phyloP scores from a whole-genome alignment of 2,329 filamentous ascomycete genomes.

The Tolypocladium capitatum region DNA sequence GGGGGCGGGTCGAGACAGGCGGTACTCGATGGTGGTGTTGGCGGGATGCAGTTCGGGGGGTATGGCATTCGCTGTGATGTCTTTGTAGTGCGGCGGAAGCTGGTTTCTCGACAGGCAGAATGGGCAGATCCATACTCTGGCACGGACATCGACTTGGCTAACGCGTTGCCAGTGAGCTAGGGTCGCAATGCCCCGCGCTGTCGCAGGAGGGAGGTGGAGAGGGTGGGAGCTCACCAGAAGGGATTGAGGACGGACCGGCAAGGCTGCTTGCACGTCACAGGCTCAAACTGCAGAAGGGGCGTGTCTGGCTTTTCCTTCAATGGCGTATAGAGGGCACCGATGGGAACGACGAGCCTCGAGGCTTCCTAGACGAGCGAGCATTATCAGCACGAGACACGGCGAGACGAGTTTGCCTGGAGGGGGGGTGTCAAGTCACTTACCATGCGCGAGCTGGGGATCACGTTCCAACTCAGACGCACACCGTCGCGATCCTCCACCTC shows the following conservation, averaged over 20 bases:
- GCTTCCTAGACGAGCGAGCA: slow-evolving; percentile 52
- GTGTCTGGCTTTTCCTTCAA: slow-evolving; percentile 89
- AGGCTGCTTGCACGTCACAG: slow-evolving; percentile 89
- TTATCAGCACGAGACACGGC: not conserved
- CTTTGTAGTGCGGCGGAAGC: slow-evolving; percentile 77
- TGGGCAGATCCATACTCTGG: slow-evolving; percentile 77
- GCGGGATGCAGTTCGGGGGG: slow-evolving; percentile 69
- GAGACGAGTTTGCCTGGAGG: not conserved
- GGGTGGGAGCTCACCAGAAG: slow-evolving; percentile 57
- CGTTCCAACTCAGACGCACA: slow-evolving; percentile 94
- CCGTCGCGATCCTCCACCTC: slow-evolving; percentile 96
- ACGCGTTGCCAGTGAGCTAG: slow-evolving; percentile 10
- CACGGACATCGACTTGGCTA: slow-evolving; percentile 73
- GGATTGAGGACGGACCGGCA: slow-evolving; percentile 94
- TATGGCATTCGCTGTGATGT: slow-evolving; percentile 72
- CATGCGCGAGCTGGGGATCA: slow-evolving; percentile 96
- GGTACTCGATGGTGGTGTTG: slow-evolving; percentile 85
- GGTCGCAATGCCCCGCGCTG: not conserved
- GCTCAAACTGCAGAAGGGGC: slow-evolving; percentile 85
- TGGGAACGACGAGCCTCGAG: slow-evolving; percentile 85
- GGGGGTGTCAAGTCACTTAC: slow-evolving; percentile 31
- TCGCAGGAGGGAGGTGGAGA: not conserved
- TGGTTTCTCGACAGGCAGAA: slow-evolving; percentile 78
- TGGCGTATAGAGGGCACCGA: slow-evolving; percentile 89
- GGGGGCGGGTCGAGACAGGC: slow-evolving; percentile 68